Conservation (phyloP, 2,329 filamentous ascomycete genomes). For the Cytospora piceicola region DNA sequence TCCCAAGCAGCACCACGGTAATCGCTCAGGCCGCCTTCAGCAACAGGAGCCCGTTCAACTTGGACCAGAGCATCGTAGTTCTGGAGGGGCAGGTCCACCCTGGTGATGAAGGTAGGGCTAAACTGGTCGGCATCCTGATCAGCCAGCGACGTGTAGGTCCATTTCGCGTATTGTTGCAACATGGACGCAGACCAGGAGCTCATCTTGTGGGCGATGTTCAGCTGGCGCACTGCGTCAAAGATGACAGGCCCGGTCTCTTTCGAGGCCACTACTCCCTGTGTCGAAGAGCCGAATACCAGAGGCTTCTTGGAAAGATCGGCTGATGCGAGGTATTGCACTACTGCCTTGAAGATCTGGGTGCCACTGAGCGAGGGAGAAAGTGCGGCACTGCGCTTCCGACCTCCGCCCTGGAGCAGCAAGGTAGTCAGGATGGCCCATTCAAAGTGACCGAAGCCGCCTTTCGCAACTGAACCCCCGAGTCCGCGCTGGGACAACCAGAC, state of each 20-base stretch:
- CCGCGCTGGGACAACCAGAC: slow-evolving; percentile 90
- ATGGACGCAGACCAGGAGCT: slow-evolving; percentile 77
- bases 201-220: slow-evolving; percentile 93
- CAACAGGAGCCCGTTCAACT: slow-evolving; percentile 32
- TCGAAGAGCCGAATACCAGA: slow-evolving; percentile 55
- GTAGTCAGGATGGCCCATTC: slow-evolving; percentile 87
- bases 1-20: slow-evolving; percentile 49
- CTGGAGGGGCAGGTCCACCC: slow-evolving; percentile 57
- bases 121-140: slow-evolving; percentile 79
- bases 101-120: slow-evolving; percentile 78
- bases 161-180: slow-evolving; percentile 74
- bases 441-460: slow-evolving; percentile 89
- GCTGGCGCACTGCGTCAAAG: slow-evolving; percentile 72
- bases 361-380: slow-evolving; percentile 83
- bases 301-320: slow-evolving; percentile 73
- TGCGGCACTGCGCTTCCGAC: slow-evolving; percentile 69
- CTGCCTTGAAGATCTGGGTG: slow-evolving; percentile 93
- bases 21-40: slow-evolving; percentile 36
- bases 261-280: slow-evolving; percentile 45
- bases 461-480: slow-evolving; percentile 68
- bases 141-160: slow-evolving; percentile 75
- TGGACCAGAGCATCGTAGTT: slow-evolving; percentile 56
- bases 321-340: slow-evolving; percentile 81
- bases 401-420: slow-evolving; percentile 77
- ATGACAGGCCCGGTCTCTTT: slow-evolving; percentile 66